Evolutionary conservation across 805 yeast species (phyloP), one percentile per base, ranked within the genome.

Genomic region (Yamadazyma endophytica): DNA sequence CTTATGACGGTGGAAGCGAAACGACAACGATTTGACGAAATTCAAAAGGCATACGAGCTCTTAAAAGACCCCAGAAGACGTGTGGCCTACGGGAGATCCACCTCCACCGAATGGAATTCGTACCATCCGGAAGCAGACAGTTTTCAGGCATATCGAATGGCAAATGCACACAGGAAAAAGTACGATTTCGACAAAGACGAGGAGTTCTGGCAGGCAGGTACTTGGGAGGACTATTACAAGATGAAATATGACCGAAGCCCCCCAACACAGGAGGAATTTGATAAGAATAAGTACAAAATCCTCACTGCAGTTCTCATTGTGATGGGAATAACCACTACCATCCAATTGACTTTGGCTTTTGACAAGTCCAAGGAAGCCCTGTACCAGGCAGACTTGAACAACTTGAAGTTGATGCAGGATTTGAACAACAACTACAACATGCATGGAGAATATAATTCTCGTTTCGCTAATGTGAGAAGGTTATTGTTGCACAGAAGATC

Each of bases 191-290:
- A 53, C 3, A 46, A 50, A 21, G 57, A 61, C 40, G 70, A 68
- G 33, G 57, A 58, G 21, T 77, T 77, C 50, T 75, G 80, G 76
- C 70, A 61, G 29, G 81, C 83, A 0, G 78, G 78, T 1, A 72
- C 73, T 0, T 77, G 83, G 83, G 82, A 77, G 40, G 84, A 77
- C 35, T 70, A 68, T 47, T 70, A 75, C 62, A 48, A 54, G 24
- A 60, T 67, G 62, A 53, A 52, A 45, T 54, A 60, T 34, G 47
- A 58, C 19, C 42, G 64, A 16, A 32, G 37, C 13, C 67, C 68
- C 4, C 72, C 66, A 14, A 58, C 74, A 33, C 50, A 52, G 44
- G 61, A 60, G 39, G 62, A 63, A 44, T 38, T 59, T 42, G 60
- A 59, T 52, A 66, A 54, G 46, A 67, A 61, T 51, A 66, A 66